Evolutionary conservation across 495 filamentous ascomycete genomes (phyloP).

Genomic region (Hypoxylon crocopeplum): DNA sequence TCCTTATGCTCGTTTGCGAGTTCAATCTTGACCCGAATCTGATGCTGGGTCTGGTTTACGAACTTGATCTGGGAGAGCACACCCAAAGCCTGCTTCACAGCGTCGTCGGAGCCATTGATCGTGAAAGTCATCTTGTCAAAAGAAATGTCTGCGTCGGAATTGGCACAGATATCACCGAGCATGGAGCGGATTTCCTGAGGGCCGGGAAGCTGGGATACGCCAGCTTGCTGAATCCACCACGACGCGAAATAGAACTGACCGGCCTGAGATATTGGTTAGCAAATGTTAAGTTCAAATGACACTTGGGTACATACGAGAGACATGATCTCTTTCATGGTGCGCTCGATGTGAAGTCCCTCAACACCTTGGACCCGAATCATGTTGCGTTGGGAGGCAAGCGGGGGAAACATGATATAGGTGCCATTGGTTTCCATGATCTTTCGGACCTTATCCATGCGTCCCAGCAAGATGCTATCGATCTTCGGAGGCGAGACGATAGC

Average conservation of each 20-base stretch:
- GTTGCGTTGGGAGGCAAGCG: constrained; percentile 78
- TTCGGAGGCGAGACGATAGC: constrained; percentile 84
- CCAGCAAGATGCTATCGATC: constrained; percentile 90
- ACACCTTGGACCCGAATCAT: constrained; percentile 88
- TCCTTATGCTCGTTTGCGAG: constrained; percentile 99
- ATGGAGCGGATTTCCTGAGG: constrained; percentile 81
- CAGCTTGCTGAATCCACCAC: constrained; percentile 89
- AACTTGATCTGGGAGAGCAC: constrained; percentile 92
- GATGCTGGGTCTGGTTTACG: constrained; percentile 83
- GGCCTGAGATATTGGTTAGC: constrained; percentile 62
- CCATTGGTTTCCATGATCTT: constrained; percentile 98
- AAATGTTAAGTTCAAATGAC: not conserved
- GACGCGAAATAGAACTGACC: constrained; percentile 97
- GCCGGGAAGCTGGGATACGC: constrained; percentile 73
- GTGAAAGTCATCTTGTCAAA: constrained; percentile 94
- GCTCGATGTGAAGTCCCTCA: constrained; percentile 91
- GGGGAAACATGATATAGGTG: constrained; percentile 88
- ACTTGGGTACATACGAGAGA: constrained; percentile 66
- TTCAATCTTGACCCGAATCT: constrained; percentile 97
- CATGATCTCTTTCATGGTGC: constrained; percentile 94
- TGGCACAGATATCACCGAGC: constrained; percentile 94
- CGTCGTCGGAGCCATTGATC: constrained; percentile 93
- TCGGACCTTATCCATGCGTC: constrained; percentile 91
- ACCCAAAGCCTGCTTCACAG: constrained; percentile 90
- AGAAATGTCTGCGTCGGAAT: constrained; percentile 91